These are phyloP conservation scores for Pyrus communis DNA, from an alignment of 306 rosid genomes.

Conservation along the genomic window DNA sequence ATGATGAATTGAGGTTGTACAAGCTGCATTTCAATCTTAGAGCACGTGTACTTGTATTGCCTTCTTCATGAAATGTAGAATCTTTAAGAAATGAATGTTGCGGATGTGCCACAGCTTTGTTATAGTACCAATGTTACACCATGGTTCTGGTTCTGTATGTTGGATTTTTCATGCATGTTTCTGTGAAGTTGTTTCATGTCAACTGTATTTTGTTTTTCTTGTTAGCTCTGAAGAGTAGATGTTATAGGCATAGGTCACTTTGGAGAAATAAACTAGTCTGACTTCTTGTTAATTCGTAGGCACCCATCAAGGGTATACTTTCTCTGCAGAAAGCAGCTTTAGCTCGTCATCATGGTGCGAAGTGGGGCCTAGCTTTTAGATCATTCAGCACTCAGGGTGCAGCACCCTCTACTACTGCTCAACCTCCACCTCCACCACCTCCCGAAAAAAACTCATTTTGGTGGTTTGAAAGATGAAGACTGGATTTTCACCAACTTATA, in stretches of 20 bases:
- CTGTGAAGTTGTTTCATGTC: background rate
- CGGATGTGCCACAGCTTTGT: background rate
- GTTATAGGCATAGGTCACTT: background rate
- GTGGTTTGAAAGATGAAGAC: conserved; percentile 95
- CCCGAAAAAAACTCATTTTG: conserved; percentile 91
- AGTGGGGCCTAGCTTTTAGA: conserved; percentile 46
- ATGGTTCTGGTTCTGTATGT: background rate
- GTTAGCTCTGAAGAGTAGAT: background rate
- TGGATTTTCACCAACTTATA: conserved; percentile 89
- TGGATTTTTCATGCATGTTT: background rate
- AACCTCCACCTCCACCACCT: conserved; percentile 83
- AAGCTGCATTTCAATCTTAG: background rate
- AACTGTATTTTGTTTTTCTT: background rate
- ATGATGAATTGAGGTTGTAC: background rate
- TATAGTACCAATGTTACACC: background rate
- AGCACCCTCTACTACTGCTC: conserved; percentile 46
- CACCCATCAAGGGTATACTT: conserved; percentile 67
- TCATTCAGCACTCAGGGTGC: conserved; percentile 75
- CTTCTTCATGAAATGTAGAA: background rate
- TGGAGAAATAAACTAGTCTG: background rate
- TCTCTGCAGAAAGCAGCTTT: conserved; percentile 44
- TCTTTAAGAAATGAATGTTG: background rate
- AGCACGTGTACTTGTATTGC: background rate
- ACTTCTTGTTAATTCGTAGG: conserved; percentile 29
- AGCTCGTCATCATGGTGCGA: conserved; percentile 37